Percentiles rank a stretch among this genome's conserved stretches.
phyloP scores from a whole-genome alignment of 345 rosid species.

The Eucalyptus erythrocorys region DNA sequence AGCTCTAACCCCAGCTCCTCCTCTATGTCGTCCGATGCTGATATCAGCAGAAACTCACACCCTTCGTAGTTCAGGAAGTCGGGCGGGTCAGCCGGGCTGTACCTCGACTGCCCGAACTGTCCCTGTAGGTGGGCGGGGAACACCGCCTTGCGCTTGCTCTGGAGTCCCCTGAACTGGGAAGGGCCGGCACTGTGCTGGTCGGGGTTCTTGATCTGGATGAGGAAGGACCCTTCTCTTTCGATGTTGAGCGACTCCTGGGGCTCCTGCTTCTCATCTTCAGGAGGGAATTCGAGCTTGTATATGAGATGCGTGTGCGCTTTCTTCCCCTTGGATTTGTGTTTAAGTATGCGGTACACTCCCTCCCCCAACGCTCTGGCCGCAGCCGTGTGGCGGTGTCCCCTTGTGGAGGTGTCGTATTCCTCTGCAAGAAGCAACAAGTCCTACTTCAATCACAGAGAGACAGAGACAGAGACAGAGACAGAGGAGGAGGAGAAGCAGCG shows the following conservation, averaged over 20 bases:
- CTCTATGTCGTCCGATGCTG: constrained; percentile 53
- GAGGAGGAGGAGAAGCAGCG: accelerated
- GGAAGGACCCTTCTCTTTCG: constrained; percentile 40
- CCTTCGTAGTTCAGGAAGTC: constrained; percentile 11
- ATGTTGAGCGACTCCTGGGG: constrained; percentile 50
- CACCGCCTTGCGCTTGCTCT: constrained; percentile 47
- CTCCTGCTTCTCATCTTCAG: constrained; percentile 1
- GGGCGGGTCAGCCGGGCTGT: too few species aligned
- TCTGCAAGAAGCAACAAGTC: constrained; percentile 5
- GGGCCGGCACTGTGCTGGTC: constrained; percentile 1
- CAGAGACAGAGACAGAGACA: too few species aligned
- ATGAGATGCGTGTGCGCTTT: constrained; percentile 47
- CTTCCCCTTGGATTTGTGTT: constrained; percentile 23
- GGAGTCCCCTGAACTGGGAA: constrained; percentile 29
- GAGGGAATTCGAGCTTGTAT: constrained; percentile 38
- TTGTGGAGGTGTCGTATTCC: constrained; percentile 52
- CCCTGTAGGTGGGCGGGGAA: background rate
- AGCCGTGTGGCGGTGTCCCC: constrained; percentile 36
- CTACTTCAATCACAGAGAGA: too few species aligned
- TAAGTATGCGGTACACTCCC: constrained; percentile 51
- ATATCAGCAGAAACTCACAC: constrained; percentile 57
- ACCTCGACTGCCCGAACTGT: too few species aligned
- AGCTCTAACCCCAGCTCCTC: constrained; percentile 37
- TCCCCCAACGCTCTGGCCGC: constrained; percentile 55
- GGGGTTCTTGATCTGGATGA: constrained; percentile 61